Base-by-base conservation (phyloP, 805 yeast species). In the Ogataea chonburiensis region DNA sequence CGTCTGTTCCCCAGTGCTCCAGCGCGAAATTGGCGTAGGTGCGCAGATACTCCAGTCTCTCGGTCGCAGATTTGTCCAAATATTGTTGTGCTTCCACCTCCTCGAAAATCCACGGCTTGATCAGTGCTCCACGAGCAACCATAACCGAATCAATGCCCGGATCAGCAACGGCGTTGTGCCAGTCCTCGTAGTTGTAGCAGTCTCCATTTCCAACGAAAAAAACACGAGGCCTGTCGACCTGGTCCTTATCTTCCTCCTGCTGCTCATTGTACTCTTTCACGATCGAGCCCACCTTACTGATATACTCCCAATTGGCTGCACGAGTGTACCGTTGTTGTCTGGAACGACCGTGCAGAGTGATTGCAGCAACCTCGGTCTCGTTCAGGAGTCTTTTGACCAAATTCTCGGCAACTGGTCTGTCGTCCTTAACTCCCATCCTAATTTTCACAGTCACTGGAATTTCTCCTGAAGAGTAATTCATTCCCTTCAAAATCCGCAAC, bases 91-190 rank as follows among this genome's bases (percentile, higher is more conserved):
- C 70, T 40, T 91, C 94, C 38, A 93, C 76, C 64, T 93, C 99
- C 66, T 93, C 97, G 51, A 91, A 93, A 34, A 93, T 86, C 99
- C 99, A 93, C 22, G 99, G 99, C 64, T 93, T 93, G 58, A 93
- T 89, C 47, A 93, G 73, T 2, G 98, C 98, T 38, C 98, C 98
- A 55, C 99, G 75, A 3, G 98, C 98, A 37, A 93, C 86, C 97
- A 94, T 93, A 12, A 88, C 95, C 19, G 93, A 79, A 64, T 93
- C 98, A 40, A 91, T 79, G 15, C 84, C 83, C 19, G 75, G 75
- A 31, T 78, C 73, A 17, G 66, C 61, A 26, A 80, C 68, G 8
- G 83, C 88, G 21, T 68, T 70, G 60, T 86, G 75, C 95, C 96
- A 93, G 57, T 93, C 98, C 53, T 84, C 84, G 65, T 74, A 78